Conservation (phyloP, 805 yeast genomes). For the Metschnikowia koreensis region DNA sequence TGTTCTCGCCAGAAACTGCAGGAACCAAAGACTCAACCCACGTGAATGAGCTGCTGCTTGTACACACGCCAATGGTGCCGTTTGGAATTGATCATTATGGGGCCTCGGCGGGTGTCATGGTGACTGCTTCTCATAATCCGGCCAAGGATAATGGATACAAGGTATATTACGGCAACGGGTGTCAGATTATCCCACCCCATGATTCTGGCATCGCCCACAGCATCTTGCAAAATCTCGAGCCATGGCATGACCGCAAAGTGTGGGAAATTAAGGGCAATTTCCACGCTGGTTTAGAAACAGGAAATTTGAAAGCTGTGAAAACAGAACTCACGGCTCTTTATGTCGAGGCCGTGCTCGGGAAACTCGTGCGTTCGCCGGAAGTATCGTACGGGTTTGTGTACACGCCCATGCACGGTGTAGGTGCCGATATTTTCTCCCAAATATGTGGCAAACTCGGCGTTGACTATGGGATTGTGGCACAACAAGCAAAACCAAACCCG, state of each 20-base stretch:
- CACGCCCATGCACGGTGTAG: conserved; percentile 97
- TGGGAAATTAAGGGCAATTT: conserved; percentile 47
- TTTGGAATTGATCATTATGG: conserved; percentile 63
- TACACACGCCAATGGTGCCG: conserved; percentile 92
- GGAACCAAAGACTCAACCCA: neutral
- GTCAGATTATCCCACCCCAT: conserved; percentile 93
- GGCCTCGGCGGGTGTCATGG: conserved; percentile 86
- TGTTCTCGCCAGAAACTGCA: conserved; percentile 27
- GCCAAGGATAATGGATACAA: conserved; percentile 89
- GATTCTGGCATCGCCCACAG: conserved; percentile 67
- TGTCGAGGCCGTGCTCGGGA: conserved; percentile 22
- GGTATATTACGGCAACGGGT: conserved; percentile 90
- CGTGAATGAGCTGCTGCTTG: conserved; percentile 21
- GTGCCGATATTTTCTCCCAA: conserved; percentile 55
- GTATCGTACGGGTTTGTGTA: conserved; percentile 58
- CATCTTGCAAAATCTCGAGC: conserved; percentile 60
- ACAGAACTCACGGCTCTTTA: conserved; percentile 45
- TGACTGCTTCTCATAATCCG: conserved; percentile 88
- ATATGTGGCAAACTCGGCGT: conserved; percentile 39
- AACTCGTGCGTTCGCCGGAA: conserved; percentile 30
- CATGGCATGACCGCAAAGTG: conserved; percentile 48
- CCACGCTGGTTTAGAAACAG: conserved; percentile 18
- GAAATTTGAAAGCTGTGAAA: conserved; percentile 40
- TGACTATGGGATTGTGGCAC: conserved; percentile 45
- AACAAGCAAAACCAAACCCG: conserved; percentile 79